Evolutionary conservation across 371 early-diverging fungal species (phyloP), one percentile per base, ranked within the genome.

Genomic region (Circinella umbellata): DNA sequence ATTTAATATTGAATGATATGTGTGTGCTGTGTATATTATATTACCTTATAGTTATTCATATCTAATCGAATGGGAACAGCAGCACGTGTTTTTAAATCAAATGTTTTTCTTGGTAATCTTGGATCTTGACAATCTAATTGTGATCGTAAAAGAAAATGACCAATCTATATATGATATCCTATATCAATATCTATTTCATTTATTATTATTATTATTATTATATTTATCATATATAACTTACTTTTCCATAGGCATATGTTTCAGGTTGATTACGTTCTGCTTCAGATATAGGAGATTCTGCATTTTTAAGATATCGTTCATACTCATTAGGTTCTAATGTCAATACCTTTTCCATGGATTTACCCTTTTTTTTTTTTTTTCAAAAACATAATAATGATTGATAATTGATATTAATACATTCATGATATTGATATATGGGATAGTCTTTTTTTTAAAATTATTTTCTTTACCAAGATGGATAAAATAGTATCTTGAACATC

Each of bases 81-180:
- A 0, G 97, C 97, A 13, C 98, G 88, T 5, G 97, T 96, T 73
- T 98, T 98, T 13, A 98, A 77, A 82, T 98, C 98, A 87, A 97
- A 98, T 2, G 93, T 91, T 54, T 86, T 81, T 36, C 89, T 85
- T 7, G 94, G 94, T 37, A 98, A 78, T 9, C 89, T 70, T 11
- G 86, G 80, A 75, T 97, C 90, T 54, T 86, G 78, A 71, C 97
- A 96, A 81, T 98, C 98, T 48, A 97, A 76, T 78, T 98, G 98
- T 14, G 97, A 92, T 62, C 98, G 88, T 55, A 98, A 80, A 42
- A 97, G 69, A 68, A 98, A 90, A 15, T 89, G 75, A 39, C 78
- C 86, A 63, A 81, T 72, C 80, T 84, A 71, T 37, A 55, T 47
- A 17, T 10, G 35, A 27, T 57, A 27, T 46, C 42, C 42, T 9